Percentiles rank a stretch among this genome's conserved stretches.
Conservation (phyloP, 371 early-diverging fungal species). For the Quaeritorhiza haematococci region DNA sequence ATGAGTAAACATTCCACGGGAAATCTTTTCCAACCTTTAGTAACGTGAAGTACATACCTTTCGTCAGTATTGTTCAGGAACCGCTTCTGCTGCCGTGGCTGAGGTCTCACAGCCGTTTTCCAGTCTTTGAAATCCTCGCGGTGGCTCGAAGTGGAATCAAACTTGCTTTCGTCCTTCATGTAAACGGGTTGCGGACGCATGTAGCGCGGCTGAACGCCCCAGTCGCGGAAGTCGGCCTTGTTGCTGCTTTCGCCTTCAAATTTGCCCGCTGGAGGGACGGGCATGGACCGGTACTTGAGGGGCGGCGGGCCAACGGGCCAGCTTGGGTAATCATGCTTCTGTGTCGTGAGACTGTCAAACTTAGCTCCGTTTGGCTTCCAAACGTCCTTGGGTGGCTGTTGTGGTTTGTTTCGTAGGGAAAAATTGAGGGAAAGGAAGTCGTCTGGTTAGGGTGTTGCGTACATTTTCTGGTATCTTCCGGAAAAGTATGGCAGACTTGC, state of each 20-base stretch:
- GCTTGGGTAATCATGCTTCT: conserved; percentile 30
- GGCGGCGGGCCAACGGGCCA: conserved; percentile 20
- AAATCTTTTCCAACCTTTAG: too few relatives aligned
- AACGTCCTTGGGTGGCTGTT: conserved; percentile 19
- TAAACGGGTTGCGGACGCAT: conserved; percentile 10
- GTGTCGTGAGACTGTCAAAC: conserved; percentile 32
- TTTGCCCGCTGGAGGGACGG: conserved; percentile 19
- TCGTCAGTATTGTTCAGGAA: too few relatives aligned
- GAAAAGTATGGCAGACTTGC: too few relatives aligned
- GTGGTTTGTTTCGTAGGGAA: too few relatives aligned
- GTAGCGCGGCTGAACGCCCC: conserved; percentile 16
- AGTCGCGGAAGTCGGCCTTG: conserved; percentile 22
- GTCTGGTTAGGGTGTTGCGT: too few relatives aligned
- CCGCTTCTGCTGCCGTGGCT: too few relatives aligned
- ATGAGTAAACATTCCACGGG: neutral
- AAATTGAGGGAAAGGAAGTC: too few relatives aligned
- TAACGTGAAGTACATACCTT: conserved; percentile 3
- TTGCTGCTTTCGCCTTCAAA: conserved; percentile 26
- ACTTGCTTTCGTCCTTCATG: conserved; percentile 21
- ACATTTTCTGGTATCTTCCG: too few relatives aligned
- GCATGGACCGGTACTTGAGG: conserved; percentile 9
- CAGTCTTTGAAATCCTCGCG: conserved; percentile 28
- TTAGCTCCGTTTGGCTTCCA: conserved; percentile 23
- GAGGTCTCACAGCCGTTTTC: too few relatives aligned
- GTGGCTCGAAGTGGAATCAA: conserved; percentile 31